phyloP scores from a whole-genome alignment of 768 basidiomycete species.

The Phlegmacium glaucopus region DNA sequence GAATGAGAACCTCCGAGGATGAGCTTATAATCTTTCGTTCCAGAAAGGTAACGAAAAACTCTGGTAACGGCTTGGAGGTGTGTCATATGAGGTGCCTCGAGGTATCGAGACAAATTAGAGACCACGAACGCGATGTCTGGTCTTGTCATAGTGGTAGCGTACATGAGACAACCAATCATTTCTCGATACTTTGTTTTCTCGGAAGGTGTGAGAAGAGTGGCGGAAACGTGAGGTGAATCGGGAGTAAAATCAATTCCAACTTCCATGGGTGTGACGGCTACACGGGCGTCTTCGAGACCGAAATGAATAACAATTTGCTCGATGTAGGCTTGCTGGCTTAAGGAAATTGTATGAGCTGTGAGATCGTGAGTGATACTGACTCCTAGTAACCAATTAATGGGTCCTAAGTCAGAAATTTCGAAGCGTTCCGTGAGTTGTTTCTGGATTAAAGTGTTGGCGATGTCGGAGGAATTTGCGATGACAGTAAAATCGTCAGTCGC shows the following conservation, averaged over 20 bases:
- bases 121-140: conserved; percentile 17
- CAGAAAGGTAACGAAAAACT: conserved; percentile 22
- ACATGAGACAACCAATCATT: conserved; percentile 21
- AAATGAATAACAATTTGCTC: neutral
- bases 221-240: neutral
- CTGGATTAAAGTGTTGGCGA: no score
- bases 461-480: no score
- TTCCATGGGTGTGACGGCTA: neutral
- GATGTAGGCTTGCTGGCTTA: neutral
- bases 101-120: conserved; percentile 13
- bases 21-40: conserved; percentile 14
- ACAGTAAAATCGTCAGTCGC: no score
- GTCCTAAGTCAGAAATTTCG: no score
- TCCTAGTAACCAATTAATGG: no score
- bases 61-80: conserved; percentile 28
- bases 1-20: conserved; percentile 25
- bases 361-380: neutral
- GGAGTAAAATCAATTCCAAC: neutral
- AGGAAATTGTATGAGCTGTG: neutral
- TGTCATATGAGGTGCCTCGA: conserved; percentile 13
- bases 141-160: conserved; percentile 9
- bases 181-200: neutral
- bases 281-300: neutral
- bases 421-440: no score
- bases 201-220: neutral